Evolutionary conservation across 176 grass and related monocot species (phyloP), one percentile per base, ranked within the genome.

Genomic region (Oropetium thomaeum): DNA sequence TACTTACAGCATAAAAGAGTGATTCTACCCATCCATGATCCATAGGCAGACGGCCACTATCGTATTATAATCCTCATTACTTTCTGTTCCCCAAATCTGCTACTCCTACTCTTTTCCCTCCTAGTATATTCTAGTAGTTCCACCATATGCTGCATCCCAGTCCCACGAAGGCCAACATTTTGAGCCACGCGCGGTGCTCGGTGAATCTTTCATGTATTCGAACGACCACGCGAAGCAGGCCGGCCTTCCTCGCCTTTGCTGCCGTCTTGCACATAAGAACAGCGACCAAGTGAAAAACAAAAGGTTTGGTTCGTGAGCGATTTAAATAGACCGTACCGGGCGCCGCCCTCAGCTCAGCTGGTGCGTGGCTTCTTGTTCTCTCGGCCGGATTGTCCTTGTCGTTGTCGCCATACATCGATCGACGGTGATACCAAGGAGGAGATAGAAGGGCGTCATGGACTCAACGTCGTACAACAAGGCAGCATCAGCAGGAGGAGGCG

Each of bases 121-220:
- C 5, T n/a, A 20, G 51, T 9, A 2, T 22, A 11, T 19, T 32
- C 42, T 73, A 52, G 26, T 64, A 16, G 28, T 22, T 15, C 52
- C 27, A 19, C 40, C 80, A 34, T 25, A n/a, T n/a, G n/a, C n/a
- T n/a, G 71, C 71, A 58, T 23, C 9, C 79, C 66, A 82, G 78
- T 71, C 58, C 73, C 37, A 70, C 47, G n/a, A n/a, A n/a, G n/a
- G n/a, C 48, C 55, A 72, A 38, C 74, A 59, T 58, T 73, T 89
- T 26, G 81, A 84, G 66, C 77, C 77, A 72, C 67, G 34, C 58
- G 33, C 58, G 29, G 48, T 16, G 60, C 69, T 7, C 49, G 42
- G 59, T 62, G 65, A 30, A 71, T 43, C 51, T 6, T 47, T 27
- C 17, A n/a, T 45, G n/a, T 10, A 19, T 20, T 23, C n/a, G 55